Conservation (phyloP, 2,329 filamentous ascomycete species). For the Xylariaceae sp. region DNA sequence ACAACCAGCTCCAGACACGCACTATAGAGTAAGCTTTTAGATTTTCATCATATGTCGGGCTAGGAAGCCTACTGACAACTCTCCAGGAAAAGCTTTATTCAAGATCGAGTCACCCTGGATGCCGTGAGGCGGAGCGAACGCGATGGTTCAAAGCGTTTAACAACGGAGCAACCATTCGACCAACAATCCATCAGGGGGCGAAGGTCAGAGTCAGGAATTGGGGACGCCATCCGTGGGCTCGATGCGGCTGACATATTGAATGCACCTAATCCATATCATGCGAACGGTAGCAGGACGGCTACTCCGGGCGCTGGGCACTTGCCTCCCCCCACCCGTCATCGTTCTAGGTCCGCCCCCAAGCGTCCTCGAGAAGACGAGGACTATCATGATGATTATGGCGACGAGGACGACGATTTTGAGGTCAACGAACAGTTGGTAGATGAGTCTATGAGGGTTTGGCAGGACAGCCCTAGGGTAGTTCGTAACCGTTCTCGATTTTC, state of each 20-base stretch:
- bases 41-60: background rate
- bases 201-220: conserved; percentile 12
- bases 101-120: conserved; percentile 20
- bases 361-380: background rate
- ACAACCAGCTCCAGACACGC: conserved; percentile 22
- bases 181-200: conserved; percentile 17
- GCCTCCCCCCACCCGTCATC: background rate
- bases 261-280: background rate
- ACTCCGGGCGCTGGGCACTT: background rate
- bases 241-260: conserved; percentile 21
- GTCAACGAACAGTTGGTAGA: conserved; percentile 25
- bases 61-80: conserved; percentile 16
- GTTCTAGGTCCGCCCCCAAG: background rate
- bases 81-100: conserved; percentile 28
- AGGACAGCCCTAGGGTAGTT: conserved; percentile 2
- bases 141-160: background rate
- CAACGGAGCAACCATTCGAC: conserved; percentile 7
- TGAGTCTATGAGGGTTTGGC: conserved; percentile 16
- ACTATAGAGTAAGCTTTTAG: conserved; percentile 20
- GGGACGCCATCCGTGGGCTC: conserved; percentile 24
- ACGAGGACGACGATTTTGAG: conserved; percentile 24
- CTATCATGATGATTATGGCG: conserved; percentile 14
- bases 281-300: background rate
- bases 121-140: conserved; percentile 24
- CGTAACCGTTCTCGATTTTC: conserved; percentile 21